Conservation (phyloP, 108 stramenopile genomes). For the Discostella pseudostelligera region DNA sequence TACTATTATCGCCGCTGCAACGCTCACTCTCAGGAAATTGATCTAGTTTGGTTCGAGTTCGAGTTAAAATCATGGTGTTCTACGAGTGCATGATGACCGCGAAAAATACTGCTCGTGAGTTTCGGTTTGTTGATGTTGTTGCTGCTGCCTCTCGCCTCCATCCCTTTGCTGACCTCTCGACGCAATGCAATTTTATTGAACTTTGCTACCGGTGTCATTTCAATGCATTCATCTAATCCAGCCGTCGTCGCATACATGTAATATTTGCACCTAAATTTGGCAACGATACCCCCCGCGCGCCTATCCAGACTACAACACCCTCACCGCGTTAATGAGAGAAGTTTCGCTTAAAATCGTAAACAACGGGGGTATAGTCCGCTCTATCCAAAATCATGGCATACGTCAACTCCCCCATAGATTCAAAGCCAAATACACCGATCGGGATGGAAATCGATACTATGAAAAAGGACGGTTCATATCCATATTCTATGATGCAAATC, state of each 20-base stretch:
- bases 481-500: conserved; percentile 82
- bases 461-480: conserved; percentile 83
- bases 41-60: no score
- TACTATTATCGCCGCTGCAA: no score
- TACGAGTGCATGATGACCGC: conserved; percentile 80
- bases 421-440: conserved; percentile 78
- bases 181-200: background rate
- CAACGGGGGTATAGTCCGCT: conserved; percentile 81
- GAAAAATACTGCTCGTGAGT: conserved; percentile 82
- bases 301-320: conserved; percentile 62
- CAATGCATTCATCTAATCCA: no score
- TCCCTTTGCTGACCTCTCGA: background rate
- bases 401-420: conserved; percentile 83
- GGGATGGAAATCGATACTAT: conserved; percentile 76
- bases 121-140: background rate
- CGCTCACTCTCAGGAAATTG: no score
- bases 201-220: background rate
- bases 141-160: no score
- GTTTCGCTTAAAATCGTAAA: conserved; percentile 74
- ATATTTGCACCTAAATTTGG: no score
- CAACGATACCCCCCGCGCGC: no score
- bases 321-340: conserved; percentile 68
- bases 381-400: conserved; percentile 85
- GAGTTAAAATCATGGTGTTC: conserved; percentile 64
- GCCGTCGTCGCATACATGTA: no score